phyloP scores from a whole-genome alignment of 768 basidiomycete genomes.

The Mycena kentingensis region DNA sequence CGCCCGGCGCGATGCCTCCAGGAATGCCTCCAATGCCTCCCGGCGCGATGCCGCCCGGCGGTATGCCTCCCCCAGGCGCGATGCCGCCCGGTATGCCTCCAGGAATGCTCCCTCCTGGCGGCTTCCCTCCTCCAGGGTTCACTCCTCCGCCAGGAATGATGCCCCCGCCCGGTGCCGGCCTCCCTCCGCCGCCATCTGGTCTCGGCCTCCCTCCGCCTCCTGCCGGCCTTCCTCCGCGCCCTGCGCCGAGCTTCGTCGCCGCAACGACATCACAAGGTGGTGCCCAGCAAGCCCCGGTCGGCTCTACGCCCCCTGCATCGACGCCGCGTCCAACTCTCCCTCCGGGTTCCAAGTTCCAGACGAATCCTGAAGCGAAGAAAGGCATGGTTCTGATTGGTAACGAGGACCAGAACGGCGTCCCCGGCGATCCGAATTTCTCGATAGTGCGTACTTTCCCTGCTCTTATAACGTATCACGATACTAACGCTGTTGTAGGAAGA shows the following conservation, averaged over 20 bases:
- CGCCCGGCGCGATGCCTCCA: slow-evolving; percentile 17
- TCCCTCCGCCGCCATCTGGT: slow-evolving; percentile 22
- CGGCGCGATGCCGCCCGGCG: slow-evolving; percentile 42
- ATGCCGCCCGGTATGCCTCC: slow-evolving; percentile 32
- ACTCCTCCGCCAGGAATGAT: slow-evolving; percentile 35
- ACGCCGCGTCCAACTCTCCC: slow-evolving; percentile 48
- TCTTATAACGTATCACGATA: background rate
- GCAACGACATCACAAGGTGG: slow-evolving; percentile 22
- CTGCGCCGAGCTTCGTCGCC: slow-evolving; percentile 25
- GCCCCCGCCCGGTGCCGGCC: slow-evolving; percentile 25
- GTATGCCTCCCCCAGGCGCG: slow-evolving; percentile 20
- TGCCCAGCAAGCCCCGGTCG: slow-evolving; percentile 13
- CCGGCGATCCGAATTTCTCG: slow-evolving; percentile 70
- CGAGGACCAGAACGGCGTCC: slow-evolving; percentile 22
- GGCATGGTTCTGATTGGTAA: slow-evolving; percentile 68
- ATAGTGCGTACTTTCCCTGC: slow-evolving; percentile 51
- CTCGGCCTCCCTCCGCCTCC: slow-evolving; percentile 15
- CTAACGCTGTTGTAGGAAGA: slow-evolving; percentile 60
- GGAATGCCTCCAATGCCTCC: slow-evolving; percentile 52
- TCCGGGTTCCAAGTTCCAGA: slow-evolving; percentile 59
- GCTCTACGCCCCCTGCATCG: slow-evolving; percentile 25
- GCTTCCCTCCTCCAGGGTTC: slow-evolving; percentile 43
- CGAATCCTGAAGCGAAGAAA: slow-evolving; percentile 76
- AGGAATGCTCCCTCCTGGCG: slow-evolving; percentile 43
- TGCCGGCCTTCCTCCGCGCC: slow-evolving; percentile 29